Evolutionary conservation across 2,329 filamentous ascomycete genomes (phyloP), one percentile per base, ranked within the genome.

Genomic region (Pseudocercospora macadamiae): DNA sequence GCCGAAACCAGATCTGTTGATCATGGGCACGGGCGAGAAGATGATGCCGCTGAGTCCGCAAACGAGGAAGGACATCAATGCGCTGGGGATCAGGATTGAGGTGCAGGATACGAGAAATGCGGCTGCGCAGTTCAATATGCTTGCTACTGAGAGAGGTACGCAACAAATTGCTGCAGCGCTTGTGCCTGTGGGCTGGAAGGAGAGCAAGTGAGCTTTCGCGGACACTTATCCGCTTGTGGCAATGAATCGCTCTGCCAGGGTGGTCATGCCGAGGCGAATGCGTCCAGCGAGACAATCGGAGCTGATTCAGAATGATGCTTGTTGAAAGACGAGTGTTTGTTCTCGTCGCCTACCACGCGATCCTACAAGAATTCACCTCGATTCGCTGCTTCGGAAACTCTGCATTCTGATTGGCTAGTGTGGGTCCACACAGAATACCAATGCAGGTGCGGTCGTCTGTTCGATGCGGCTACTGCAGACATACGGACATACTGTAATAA

Each of bases 41-140:
- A 90, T 95, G 51, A 79, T 87, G 51, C 92, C 92, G 0, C 76
- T 97, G 6, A 90, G 89, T 56, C 89, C 90, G 0, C 82, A 86
- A 66, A 90, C 91, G 42, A 86, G 89, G 66, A 82, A 81, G 59
- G 82, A 86, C 66, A 86, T 99, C 57, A 89, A 88, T 62, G 83
- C 84, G 26, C 75, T 97, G 39, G 95, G 95, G 0, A 89, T 97
- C 66, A 82, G 91, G 57, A 82, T 97, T 4, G 95, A 99, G 70
- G 83, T 97, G 3, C 83, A 93, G 70, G 95, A 97, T 76, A 97
- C 95, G 28, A 82, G 91, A 63, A 97, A 97, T 76, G 95, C 95
- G 7, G 91, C 93, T 1, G 89, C 93, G 30, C 92, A 97, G 74
- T 99, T 95, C 75, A 99, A 99, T 72, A 74, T 99, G 69, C 78